Base-by-base conservation (phyloP, 2,329 filamentous ascomycete genomes). In the Sarocladiaceae sp. region DNA sequence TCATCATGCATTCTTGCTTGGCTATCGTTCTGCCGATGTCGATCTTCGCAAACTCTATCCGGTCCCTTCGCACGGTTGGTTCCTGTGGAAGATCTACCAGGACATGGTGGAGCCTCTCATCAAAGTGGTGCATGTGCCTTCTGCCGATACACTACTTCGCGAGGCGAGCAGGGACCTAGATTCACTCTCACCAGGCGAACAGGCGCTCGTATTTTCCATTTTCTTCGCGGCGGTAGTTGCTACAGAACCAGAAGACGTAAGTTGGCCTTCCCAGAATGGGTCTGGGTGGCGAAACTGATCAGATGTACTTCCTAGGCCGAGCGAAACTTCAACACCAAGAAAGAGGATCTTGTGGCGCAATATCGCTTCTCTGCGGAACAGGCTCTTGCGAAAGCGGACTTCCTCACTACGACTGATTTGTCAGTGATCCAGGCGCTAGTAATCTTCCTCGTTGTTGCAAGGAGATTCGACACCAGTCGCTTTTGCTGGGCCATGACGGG, bases 41-140 rank as follows among this genome's bases (percentile, higher is more conserved):
- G 77, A 88, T 52, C 65, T 88, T 50, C 64, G 73, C 15, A 67
- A 72, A 33, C 65, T 85, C 12, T 84, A 88, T 53, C 85, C 85
- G 2, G 56, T 80, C 1, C 74, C 80, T 1, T 78, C 78, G 1
- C 80, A 83, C 50, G 80, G 85, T 40, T 72, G 72, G 0, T 76
- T 77, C 40, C 77, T 87, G 45, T 88, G 85, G 84, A 73, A 80
- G 41, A 70, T 81, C 10, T 89, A 79, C 60, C 75, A 82, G 49
- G 81, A 87, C 51, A 87, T 85, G 43, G 83, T 89, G 7, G 83
- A 89, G 53, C 82, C 84, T 0, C 61, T 88, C 9, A 69, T 85
- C 53, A 88, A 87, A 57, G 69, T 88, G 11, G 57, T 88, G 6
- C 85, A 90, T 57, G 68, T 84, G 0, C 85, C 83, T 1, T 80